phyloP scores from a whole-genome alignment of 148 eudicot species.

The Silene latifolia region DNA sequence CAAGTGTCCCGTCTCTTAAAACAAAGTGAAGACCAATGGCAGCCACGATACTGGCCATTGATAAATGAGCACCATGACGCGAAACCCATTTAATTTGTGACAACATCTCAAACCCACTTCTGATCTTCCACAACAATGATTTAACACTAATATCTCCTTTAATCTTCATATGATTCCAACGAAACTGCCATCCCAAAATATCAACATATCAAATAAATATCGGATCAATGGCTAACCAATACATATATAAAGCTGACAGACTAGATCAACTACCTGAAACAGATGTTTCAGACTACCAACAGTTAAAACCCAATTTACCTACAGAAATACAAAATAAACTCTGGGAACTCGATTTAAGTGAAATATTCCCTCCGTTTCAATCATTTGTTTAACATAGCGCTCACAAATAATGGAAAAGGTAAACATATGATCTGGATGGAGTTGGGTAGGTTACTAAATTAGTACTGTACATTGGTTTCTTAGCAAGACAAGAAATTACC shows the following conservation, averaged over 20 bases:
- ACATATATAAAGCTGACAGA: not conserved
- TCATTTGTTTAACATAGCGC: no score
- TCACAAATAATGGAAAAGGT: no score
- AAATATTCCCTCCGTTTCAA: no score
- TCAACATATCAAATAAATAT: not conserved
- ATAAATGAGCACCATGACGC: slow-evolving; percentile 43
- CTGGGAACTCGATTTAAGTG: not conserved
- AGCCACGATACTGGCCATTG: slow-evolving; percentile 51
- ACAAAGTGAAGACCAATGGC: slow-evolving; percentile 50
- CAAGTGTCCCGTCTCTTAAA: slow-evolving; percentile 37
- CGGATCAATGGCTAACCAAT: not conserved
- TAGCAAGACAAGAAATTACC: no score
- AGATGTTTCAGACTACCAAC: not conserved
- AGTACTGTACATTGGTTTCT: no score
- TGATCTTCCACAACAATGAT: slow-evolving; percentile 37
- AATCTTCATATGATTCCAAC: slow-evolving; percentile 46
- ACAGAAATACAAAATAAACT: not conserved
- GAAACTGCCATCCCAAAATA: slow-evolving; percentile 23
- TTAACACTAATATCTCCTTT: slow-evolving; percentile 38
- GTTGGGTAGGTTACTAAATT: no score
- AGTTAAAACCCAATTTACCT: not conserved
- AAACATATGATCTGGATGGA: no score
- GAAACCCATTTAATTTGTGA: slow-evolving; percentile 42
- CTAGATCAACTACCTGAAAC: not conserved
- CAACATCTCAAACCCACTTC: slow-evolving; percentile 37